Evolutionary conservation across 2,329 filamentous ascomycete species (phyloP).

Genomic region (Verticillium klebahnii): DNA sequence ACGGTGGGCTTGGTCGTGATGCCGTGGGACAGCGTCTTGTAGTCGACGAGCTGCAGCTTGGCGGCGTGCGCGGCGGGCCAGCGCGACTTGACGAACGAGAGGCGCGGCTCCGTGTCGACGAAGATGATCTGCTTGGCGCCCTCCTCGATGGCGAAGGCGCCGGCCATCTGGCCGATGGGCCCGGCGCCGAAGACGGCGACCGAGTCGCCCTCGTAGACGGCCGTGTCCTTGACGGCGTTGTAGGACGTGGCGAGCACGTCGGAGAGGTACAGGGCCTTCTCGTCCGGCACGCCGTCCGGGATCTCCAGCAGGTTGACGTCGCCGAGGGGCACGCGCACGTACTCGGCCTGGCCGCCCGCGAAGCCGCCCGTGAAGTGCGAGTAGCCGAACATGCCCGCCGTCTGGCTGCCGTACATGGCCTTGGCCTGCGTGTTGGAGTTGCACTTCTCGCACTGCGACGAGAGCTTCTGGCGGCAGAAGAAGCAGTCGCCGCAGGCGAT

Average conservation of each 20-base stretch:
- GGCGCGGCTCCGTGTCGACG: slow-evolving; percentile 67
- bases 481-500: slow-evolving; percentile 71
- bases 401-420: slow-evolving; percentile 74
- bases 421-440: slow-evolving; percentile 68
- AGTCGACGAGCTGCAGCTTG: slow-evolving; percentile 67
- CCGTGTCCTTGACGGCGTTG: slow-evolving; percentile 79
- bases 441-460: slow-evolving; percentile 75
- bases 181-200: slow-evolving; percentile 85
- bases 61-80: slow-evolving; percentile 43
- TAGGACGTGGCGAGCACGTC: slow-evolving; percentile 78
- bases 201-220: slow-evolving; percentile 69
- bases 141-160: slow-evolving; percentile 68
- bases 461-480: slow-evolving; percentile 74
- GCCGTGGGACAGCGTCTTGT: slow-evolving; percentile 51
- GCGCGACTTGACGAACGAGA: slow-evolving; percentile 62
- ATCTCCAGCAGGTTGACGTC: slow-evolving; percentile 79
- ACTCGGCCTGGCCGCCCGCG: slow-evolving; percentile 83
- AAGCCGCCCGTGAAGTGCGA: slow-evolving; percentile 82
- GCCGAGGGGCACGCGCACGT: slow-evolving; percentile 73
- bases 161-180: slow-evolving; percentile 81
- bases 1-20: slow-evolving; percentile 58
- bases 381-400: slow-evolving; percentile 70
- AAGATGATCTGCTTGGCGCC: slow-evolving; percentile 74
- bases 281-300: slow-evolving; percentile 75
- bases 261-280: slow-evolving; percentile 74